Evolutionary conservation across 78 protist genomes (phyloP).

Genomic region (Dictyostelium citrinum): DNA sequence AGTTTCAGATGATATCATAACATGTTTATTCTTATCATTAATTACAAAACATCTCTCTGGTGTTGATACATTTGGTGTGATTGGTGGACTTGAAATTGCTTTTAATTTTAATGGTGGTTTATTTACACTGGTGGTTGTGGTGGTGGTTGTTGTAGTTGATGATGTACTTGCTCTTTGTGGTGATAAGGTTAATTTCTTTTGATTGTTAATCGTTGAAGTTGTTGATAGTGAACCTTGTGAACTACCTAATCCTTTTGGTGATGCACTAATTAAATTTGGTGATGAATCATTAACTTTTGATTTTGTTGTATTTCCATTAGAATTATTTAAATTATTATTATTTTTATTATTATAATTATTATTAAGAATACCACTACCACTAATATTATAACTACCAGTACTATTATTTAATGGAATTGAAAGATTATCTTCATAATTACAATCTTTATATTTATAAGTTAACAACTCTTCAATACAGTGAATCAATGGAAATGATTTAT

Average conservation of each 20-base stretch:
- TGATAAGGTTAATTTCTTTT: not conserved
- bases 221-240: not conserved
- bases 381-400: not conserved
- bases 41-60: not conserved
- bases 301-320: not conserved
- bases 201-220: not conserved
- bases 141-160: not conserved
- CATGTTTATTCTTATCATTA: not conserved
- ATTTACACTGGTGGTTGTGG: not conserved
- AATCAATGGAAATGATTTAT: not conserved
- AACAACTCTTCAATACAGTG: constrained; percentile 24
- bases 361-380: not conserved
- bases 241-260: not conserved
- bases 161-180: not conserved
- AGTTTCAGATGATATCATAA: not conserved
- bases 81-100: not conserved
- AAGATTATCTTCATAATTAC: not conserved
- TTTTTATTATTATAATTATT: not conserved
- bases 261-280: not conserved
- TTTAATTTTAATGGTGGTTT: constrained; percentile 11
- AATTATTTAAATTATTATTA: not conserved
- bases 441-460: not conserved
- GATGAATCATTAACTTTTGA: not conserved
- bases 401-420: not conserved
- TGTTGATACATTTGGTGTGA: not conserved